Evolutionary conservation across 176 grass and related monocot species (phyloP), one percentile per base, ranked within the genome.

Genomic region (Tillandsia leiboldiana): DNA sequence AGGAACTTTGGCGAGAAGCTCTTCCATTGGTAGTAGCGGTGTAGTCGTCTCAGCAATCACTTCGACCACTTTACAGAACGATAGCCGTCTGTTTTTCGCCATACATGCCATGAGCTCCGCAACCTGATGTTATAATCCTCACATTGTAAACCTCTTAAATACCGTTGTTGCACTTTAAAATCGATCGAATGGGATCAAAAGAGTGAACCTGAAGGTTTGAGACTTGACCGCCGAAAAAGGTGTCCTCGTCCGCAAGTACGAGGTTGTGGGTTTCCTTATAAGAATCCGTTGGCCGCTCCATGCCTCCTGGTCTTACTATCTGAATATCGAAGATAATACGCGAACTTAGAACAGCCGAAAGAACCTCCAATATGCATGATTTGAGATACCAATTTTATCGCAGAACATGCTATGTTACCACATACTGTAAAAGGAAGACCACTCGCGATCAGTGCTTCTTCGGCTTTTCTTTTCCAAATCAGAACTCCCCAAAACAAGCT

Each of bases 181-280:
- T 52, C 6, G 17, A 64, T 15, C 27, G 15, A 74, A 26, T n/a
- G 18, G 54, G 49, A 27, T 23, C 12, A 65, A 6, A 17, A 12
- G 8, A 53, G 53, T 67, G 17, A 67, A 81, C 83, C 83, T 96
- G 92, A 26, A 96, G 92, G 73, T 91, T 96, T 20, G 92, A 96
- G 8, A 96, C 92, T 27, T 70, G 85, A 12, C 92, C 92, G 47
- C 88, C 92, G 61, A 91, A 90, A 69, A 84, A 91, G n/a, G 76
- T 84, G 57, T 96, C 92, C 76, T 88, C 78, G 0, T 79, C 48
- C 24, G 88, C 85, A 85, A 96, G 75, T 20, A 96, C 85, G 48
- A 96, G 56, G 72, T 96, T 91, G 78, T 96, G 88, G 17, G 92
- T 96, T 85, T 96, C 92, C 83, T 96, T 96, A 76, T 68, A 91